These are phyloP conservation scores for Eucalyptus coolabah DNA, from an alignment of 345 rosid genomes.

Conservation along the genomic window DNA sequence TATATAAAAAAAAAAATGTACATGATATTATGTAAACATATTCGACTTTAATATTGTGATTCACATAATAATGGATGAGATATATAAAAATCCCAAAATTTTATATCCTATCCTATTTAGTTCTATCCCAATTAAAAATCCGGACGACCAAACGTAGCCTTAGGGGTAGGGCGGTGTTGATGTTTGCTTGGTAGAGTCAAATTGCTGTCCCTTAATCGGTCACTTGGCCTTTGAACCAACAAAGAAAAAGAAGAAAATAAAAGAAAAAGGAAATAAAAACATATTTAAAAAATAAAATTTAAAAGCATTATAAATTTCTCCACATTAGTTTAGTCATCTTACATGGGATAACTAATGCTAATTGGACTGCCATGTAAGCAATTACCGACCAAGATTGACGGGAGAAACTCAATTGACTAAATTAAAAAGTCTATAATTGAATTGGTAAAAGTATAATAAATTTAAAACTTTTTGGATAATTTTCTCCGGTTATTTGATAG, in stretches of 20 bases:
- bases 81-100: too few species aligned
- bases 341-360: not conserved
- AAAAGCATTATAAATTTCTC: too few species aligned
- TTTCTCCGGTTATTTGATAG: not conserved
- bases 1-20: too few species aligned
- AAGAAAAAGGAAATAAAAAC: too few species aligned
- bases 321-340: too few species aligned
- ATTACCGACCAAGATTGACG: accelerated
- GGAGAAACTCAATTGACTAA: not conserved
- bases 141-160: too few species aligned
- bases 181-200: not conserved
- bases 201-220: not conserved
- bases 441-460: not conserved
- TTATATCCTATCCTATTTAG: accelerated
- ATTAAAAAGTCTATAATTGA: accelerated
- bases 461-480: accelerated
- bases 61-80: accelerated
- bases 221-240: not conserved
- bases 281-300: too few species aligned
- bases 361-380: not conserved
- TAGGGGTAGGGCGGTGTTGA: accelerated
- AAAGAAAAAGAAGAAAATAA: too few species aligned
- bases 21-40: too few species aligned
- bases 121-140: accelerated
- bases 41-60: accelerated